Conservation (phyloP, 148 eudicot species). For the Oxyria digyna region DNA sequence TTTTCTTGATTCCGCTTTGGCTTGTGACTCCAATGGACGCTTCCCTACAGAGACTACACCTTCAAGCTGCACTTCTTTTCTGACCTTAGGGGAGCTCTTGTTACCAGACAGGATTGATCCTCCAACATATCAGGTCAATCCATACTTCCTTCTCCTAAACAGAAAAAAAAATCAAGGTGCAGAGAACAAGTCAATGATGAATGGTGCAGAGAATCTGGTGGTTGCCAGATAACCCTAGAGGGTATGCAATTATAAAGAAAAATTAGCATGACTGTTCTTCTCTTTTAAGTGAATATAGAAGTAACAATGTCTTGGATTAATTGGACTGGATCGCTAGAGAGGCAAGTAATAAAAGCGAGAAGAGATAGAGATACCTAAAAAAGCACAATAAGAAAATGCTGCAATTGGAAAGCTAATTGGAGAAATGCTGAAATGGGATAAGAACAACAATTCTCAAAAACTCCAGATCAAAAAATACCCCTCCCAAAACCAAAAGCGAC, state of each 20-base stretch:
- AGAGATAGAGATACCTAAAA: background rate
- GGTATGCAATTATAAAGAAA: background rate
- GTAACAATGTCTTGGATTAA: background rate
- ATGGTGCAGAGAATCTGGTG: conserved; percentile 1
- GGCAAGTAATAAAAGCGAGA: background rate
- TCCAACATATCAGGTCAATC: conserved; percentile 19
- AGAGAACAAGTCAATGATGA: background rate
- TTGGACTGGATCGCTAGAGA: background rate
- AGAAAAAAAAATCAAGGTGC: background rate
- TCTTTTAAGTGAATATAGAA: background rate
- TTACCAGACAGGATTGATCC: conserved; percentile 16
- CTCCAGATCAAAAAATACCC: background rate
- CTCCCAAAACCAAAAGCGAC: conserved; percentile 1
- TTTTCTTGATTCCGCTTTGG: conserved; percentile 1
- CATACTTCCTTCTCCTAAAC: background rate
- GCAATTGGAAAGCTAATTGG: too few species aligned
- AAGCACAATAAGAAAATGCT: background rate
- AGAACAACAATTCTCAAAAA: conserved; percentile 1
- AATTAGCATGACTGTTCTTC: background rate
- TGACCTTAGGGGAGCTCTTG: conserved; percentile 9
- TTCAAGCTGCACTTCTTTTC: conserved; percentile 4
- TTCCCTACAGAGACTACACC: conserved; percentile 6
- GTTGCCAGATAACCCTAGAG: conserved; percentile 1
- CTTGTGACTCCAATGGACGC: conserved; percentile 4
- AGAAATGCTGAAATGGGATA: conserved; percentile 2